These are phyloP conservation scores for Exophiala sideris DNA, from an alignment of 2,329 filamentous ascomycete species.

Conservation along the genomic window DNA sequence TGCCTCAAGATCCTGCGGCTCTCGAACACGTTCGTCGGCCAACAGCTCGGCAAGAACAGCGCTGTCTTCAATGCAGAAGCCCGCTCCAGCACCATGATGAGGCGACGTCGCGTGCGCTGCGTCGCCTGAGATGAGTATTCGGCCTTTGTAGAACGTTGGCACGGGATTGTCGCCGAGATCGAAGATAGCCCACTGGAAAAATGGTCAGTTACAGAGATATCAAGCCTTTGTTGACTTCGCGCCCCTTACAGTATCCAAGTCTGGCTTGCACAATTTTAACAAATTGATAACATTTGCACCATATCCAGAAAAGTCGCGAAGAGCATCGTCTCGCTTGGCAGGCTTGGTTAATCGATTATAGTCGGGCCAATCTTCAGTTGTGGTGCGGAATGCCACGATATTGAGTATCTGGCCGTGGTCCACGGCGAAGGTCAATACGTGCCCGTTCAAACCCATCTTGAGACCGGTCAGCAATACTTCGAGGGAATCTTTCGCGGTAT, in stretches of 20 bases:
- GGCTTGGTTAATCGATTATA: slow-evolving; percentile 38
- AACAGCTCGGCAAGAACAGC: slow-evolving; percentile 32
- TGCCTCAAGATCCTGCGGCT: slow-evolving; percentile 28
- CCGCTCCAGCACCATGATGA: slow-evolving; percentile 40
- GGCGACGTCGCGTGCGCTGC: slow-evolving; percentile 43
- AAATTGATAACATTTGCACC: slow-evolving; percentile 26
- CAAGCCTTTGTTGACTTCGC: slow-evolving; percentile 1
- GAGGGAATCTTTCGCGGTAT: background rate
- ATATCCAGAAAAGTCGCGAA: slow-evolving; percentile 3
- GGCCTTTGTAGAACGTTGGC: slow-evolving; percentile 36
- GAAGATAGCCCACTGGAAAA: slow-evolving; percentile 41
- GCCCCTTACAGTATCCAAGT: slow-evolving; percentile 31
- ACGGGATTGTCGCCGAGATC: slow-evolving; percentile 38
- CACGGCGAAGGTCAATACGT: slow-evolving; percentile 59
- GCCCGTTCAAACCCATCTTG: slow-evolving; percentile 56
- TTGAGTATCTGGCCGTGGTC: slow-evolving; percentile 35
- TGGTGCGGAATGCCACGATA: background rate
- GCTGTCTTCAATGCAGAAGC: slow-evolving; percentile 35
- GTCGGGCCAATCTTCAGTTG: background rate
- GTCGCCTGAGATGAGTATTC: slow-evolving; percentile 38
- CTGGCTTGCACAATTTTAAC: slow-evolving; percentile 31
- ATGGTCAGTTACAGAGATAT: slow-evolving; percentile 1
- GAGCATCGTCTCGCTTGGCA: slow-evolving; percentile 14
- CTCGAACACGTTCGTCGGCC: slow-evolving; percentile 26
- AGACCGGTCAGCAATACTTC: slow-evolving; percentile 23